A percentile compares a stretch with the other conserved stretches of the same genome.
Evolutionary conservation across 495 filamentous ascomycete genomes (phyloP).

Genomic region (Trichoderma orchidacearum): DNA sequence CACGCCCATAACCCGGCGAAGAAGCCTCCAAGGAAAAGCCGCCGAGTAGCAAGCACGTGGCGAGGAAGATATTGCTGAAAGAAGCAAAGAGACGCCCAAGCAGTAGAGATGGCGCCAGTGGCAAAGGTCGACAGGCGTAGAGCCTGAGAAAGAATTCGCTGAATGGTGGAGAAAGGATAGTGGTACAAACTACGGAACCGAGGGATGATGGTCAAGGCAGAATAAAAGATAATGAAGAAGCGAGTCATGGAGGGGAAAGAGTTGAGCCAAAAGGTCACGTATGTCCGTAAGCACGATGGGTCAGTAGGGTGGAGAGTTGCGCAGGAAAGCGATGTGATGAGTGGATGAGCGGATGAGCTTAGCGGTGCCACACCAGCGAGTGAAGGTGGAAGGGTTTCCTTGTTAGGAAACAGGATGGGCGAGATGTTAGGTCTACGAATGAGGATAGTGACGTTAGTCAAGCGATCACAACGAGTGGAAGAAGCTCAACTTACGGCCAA

Average conservation of each 20-base stretch:
- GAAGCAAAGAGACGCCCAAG: constrained; percentile 80
- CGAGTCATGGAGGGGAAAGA: constrained; percentile 68
- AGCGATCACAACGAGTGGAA: neutral
- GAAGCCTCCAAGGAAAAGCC: constrained; percentile 81
- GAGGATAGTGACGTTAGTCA: constrained; percentile 7
- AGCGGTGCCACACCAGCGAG: constrained; percentile 62
- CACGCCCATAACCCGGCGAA: constrained; percentile 73
- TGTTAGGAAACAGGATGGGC: constrained; percentile 70
- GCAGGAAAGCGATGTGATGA: constrained; percentile 71
- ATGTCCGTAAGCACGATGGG: constrained; percentile 75
- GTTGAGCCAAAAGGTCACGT: constrained; percentile 66
- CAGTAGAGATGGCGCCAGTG: constrained; percentile 62
- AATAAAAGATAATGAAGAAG: constrained; percentile 57
- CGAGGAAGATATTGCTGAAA: constrained; percentile 68
- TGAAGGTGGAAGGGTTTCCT: constrained; percentile 47
- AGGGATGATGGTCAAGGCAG: constrained; percentile 50
- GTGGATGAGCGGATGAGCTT: constrained; percentile 70
- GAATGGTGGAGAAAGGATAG: constrained; percentile 50
- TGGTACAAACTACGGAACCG: constrained; percentile 50
- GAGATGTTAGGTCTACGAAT: constrained; percentile 57
- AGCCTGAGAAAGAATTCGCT: constrained; percentile 43
- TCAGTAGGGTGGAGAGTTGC: constrained; percentile 82
- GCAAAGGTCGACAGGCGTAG: constrained; percentile 61
- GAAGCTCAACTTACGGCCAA: constrained; percentile 57
- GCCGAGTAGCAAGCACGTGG: constrained; percentile 57